phyloP scores from a whole-genome alignment of 2,329 filamentous ascomycete genomes.

The Alternaria gansuensis region DNA sequence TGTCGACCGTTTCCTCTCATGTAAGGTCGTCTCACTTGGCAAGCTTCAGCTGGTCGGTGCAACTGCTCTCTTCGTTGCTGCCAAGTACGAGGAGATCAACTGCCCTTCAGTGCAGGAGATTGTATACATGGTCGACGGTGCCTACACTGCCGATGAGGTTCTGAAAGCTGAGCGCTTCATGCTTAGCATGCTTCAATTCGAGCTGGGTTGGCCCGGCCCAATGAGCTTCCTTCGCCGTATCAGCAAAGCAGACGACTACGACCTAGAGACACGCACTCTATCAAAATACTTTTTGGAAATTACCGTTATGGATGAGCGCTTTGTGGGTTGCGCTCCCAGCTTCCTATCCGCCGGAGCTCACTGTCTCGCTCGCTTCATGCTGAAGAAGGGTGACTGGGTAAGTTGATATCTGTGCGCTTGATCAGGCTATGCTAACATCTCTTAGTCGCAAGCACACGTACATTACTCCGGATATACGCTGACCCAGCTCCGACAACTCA shows the following conservation, averaged over 20 bases:
- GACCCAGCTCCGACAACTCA: conserved; percentile 78
- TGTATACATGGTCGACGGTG: conserved; percentile 96
- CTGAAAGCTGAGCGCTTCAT: conserved; percentile 98
- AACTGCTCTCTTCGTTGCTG: conserved; percentile 92
- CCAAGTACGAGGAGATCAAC: conserved; percentile 99
- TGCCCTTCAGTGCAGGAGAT: conserved; percentile 95
- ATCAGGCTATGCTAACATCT: conserved; percentile 48
- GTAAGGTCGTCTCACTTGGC: conserved; percentile 91
- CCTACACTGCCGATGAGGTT: conserved; percentile 89
- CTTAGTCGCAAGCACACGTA: conserved; percentile 79
- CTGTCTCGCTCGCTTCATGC: conserved; percentile 85
- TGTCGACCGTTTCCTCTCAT: conserved; percentile 93
- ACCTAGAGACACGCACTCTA: conserved; percentile 91
- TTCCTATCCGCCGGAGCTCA: conserved; percentile 91
- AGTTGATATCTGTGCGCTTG: conserved; percentile 47
- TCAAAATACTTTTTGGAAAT: conserved; percentile 98
- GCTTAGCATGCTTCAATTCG: conserved; percentile 94
- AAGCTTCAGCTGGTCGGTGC: conserved; percentile 97
- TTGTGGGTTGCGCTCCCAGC: conserved; percentile 89
- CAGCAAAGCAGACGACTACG: conserved; percentile 98
- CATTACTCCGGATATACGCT: conserved; percentile 96
- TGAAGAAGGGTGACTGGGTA: conserved; percentile 95
- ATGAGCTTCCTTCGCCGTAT: conserved; percentile 98
- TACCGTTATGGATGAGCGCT: conserved; percentile 97
- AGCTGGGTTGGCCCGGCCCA: conserved; percentile 96